Evolutionary conservation across 225 moss, liverwort and hornwort species (phyloP).

Genomic region (Anthoceros angustus): DNA sequence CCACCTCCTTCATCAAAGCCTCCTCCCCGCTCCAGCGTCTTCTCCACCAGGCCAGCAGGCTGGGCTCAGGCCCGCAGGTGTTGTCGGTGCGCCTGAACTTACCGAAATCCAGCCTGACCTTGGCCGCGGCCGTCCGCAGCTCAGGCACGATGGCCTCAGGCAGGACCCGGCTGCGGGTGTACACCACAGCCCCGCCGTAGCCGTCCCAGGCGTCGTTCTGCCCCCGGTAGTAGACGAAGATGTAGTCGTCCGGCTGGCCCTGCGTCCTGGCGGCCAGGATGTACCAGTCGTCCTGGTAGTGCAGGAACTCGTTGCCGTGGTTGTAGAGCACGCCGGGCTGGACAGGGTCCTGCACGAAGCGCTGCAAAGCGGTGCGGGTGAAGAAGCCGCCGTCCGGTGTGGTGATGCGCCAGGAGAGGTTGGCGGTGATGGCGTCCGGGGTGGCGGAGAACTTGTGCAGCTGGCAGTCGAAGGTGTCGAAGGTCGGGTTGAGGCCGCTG

Average conservation of each 20-base stretch:
- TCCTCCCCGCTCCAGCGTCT: slow-evolving; percentile 35
- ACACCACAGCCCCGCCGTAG: slow-evolving; percentile 92
- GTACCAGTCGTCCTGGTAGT: slow-evolving; percentile 96
- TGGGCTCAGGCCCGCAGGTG: slow-evolving; percentile 69
- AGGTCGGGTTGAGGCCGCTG: slow-evolving; percentile 75
- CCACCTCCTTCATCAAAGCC: slow-evolving; percentile 21
- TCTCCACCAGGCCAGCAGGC: slow-evolving; percentile 73
- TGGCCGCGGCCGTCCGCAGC: slow-evolving; percentile 42
- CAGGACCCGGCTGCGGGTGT: slow-evolving; percentile 51
- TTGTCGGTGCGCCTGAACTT: slow-evolving; percentile 81
- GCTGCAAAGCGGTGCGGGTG: slow-evolving; percentile 59
- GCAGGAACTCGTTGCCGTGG: slow-evolving; percentile 90
- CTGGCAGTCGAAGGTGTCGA: slow-evolving; percentile 93
- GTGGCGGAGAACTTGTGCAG: slow-evolving; percentile 49
- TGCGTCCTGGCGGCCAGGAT: slow-evolving; percentile 48
- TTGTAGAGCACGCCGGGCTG: slow-evolving; percentile 59
- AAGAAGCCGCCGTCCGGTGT: slow-evolving; percentile 93
- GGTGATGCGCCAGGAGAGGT: slow-evolving; percentile 56
- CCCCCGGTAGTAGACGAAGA: slow-evolving; percentile 80
- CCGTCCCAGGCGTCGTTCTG: slow-evolving; percentile 98
- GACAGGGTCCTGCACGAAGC: slow-evolving; percentile 52
- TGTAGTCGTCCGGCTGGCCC: slow-evolving; percentile 55
- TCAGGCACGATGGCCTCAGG: slow-evolving; percentile 59
- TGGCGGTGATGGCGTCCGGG: slow-evolving; percentile 35
- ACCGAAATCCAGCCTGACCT: slow-evolving; percentile 56